Base-by-base conservation (phyloP, 345 rosid genomes). In the Euclidium syriacum region DNA sequence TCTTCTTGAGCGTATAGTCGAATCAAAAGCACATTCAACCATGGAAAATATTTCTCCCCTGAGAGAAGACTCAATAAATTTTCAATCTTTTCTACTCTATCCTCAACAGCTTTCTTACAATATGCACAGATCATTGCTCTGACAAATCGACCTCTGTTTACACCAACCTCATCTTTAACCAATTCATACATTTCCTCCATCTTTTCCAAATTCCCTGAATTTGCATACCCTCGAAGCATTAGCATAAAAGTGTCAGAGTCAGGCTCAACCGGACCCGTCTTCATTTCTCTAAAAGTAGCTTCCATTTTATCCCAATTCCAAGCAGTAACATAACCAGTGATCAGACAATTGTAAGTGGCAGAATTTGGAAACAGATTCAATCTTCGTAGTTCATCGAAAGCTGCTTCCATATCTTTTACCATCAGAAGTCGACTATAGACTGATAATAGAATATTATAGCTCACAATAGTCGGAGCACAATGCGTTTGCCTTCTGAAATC, bases 241-340 rank as follows among this genome's bases (percentile, higher is more conserved):
- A 88, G 79, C 69, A 78, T 61, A 76, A 84, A 73, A 7, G 95
- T 89, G 9, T 56, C 65, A 0, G 60, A 65, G 72, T 81, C 73
- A 42, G 98, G 91, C 75, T 73, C 62, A 42, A 85, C 74, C 0
- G 44, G 43, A 33, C 79, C 71, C 0, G 34, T 77, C 75, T 81
- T 70, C 95, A 92, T 77, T 54, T 52, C 71, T 59, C 24, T 68
- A 64, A 79, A 92, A 32, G 75, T 76, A 56, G 52, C 64, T 73
- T 92, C 98, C 95, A 92, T 79, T 34, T 64, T 55, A 51, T 76
- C 87, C 96, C 96, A 92, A 79, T 75, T 85, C 94, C 91, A 89
- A 23, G 86, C 87, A 68, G 87, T 85, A 42, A 86, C 5, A 51
- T 92, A 89, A 16, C 91, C 96, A 44, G 87, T 75, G 62, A 91